Conservation (phyloP, 2,329 filamentous ascomycete genomes). For the Fusarium dlaminii region DNA sequence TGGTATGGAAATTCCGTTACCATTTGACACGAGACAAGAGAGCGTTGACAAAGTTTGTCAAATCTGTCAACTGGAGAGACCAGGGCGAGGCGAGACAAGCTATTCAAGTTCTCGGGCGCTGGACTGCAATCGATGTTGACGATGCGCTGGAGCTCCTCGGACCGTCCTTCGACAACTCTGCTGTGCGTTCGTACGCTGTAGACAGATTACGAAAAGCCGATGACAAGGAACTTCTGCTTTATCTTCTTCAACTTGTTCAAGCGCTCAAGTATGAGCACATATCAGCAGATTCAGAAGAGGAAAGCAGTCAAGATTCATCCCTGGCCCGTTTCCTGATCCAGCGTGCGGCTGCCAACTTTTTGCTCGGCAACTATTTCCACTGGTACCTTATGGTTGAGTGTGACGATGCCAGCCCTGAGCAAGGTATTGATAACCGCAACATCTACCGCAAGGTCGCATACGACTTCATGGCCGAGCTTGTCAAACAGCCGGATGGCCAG, state of each 20-base stretch:
- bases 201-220: conserved; percentile 90
- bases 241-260: conserved; percentile 93
- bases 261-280: conserved; percentile 93
- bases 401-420: conserved; percentile 82
- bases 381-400: conserved; percentile 99
- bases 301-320: conserved; percentile 78
- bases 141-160: conserved; percentile 94
- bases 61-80: conserved; percentile 95
- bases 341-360: conserved; percentile 86
- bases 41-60: conserved; percentile 95
- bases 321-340: conserved; percentile 89
- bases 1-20: conserved; percentile 97
- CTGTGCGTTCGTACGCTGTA: conserved; percentile 92
- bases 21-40: conserved; percentile 92
- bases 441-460: conserved; percentile 94
- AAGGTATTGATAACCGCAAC: conserved; percentile 78
- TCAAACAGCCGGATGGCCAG: conserved; percentile 73
- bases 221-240: conserved; percentile 89
- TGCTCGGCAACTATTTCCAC: conserved; percentile 92
- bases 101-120: conserved; percentile 87
- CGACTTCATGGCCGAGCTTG: conserved; percentile 92
- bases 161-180: conserved; percentile 87
- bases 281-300: conserved; percentile 63
- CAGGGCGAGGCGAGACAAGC: conserved; percentile 86
- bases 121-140: conserved; percentile 97